Evolutionary conservation across 108 stramenopile species (phyloP), one percentile per base, ranked within the genome.

Genomic region (Skeletonema tropicum): DNA sequence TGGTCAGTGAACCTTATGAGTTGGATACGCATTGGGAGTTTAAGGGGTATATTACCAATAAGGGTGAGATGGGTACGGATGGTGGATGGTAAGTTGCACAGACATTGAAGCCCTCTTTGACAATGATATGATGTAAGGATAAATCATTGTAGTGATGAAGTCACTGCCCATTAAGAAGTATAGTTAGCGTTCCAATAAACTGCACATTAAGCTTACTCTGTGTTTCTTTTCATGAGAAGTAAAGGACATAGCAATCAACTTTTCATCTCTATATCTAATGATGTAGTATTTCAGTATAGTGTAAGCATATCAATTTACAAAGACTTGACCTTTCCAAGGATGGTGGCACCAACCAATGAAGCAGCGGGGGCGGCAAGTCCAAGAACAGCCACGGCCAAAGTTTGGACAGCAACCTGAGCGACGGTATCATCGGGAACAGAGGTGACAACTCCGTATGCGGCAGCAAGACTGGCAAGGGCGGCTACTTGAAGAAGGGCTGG

Each of bases 1-100:
- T 93, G 66, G 87, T 97, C 60, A 88, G 87, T 62, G 94, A 97
- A 10, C 97, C 97, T 15, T 97, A 96, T 71, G 88, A 96, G 65
- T 66, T 97, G 65, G 93, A 94, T 52, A 91, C 90, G 0, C 64
- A 73, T 71, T 92, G 90, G 90, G 83, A 89, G 66, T 85, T 87
- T 60, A 89, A 93, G 57, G 81, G 79, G 21, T 94, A 88, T 75
- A 75, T 84, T 19, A 77, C 73, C 36, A 77, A 86, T 63, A 86
- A 88, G 65, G 92, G 80, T 23, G 90, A 82, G 48, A 70, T 92
- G 69, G 92, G 90, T 2, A 91, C 87, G 9, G 92, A 92, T 80
- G 91, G 92, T 38, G 94, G 92, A 10, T 96, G 92, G 92, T 92
- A 70, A 62, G n/a, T 32, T 32, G n/a, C n/a, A n/a, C n/a, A n/a